A percentile compares a stretch with the other conserved stretches of the same genome.
These are phyloP conservation scores for Colletotrichum sansevieriae DNA, from an alignment of 2,329 filamentous ascomycete species.

Conservation along the genomic window DNA sequence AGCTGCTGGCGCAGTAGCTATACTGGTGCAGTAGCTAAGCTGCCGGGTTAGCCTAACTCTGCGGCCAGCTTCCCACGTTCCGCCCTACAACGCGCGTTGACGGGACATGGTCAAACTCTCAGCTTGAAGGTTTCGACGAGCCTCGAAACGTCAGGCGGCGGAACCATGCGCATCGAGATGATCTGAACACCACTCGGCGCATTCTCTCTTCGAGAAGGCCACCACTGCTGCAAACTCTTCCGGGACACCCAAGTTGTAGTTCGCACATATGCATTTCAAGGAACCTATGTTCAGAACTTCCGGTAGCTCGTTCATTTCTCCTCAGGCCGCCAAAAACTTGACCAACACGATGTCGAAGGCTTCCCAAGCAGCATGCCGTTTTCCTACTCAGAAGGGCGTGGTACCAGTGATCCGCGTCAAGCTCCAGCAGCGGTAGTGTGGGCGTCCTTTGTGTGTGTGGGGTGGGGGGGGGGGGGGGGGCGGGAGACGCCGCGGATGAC, in stretches of 20 bases:
- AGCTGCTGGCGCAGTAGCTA: constrained; percentile 20
- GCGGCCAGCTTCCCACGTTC: constrained; percentile 15
- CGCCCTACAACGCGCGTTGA: background rate
- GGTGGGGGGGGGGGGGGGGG: constrained; percentile 36
- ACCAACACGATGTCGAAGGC: constrained; percentile 4
- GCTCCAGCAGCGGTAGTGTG: constrained; percentile 37
- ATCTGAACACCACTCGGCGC: background rate
- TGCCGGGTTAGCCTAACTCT: constrained; percentile 5
- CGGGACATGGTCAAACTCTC: constrained; percentile 4
- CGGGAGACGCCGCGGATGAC: too few relatives aligned
- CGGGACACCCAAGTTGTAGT: background rate
- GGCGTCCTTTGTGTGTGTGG: constrained; percentile 28
- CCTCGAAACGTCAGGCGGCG: constrained; percentile 2
- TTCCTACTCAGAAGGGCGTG: constrained; percentile 13
- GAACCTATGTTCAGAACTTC: background rate
- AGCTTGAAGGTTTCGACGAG: constrained; percentile 5
- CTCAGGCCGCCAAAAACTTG: constrained; percentile 3
- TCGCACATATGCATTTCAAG: background rate
- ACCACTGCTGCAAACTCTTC: constrained; percentile 12
- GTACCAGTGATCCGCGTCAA: constrained; percentile 40
- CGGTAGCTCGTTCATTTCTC: background rate
- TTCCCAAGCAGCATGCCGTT: constrained; percentile 8
- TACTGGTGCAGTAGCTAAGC: background rate
- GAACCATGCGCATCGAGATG: background rate
- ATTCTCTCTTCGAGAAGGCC: background rate